These are phyloP conservation scores for Aspergillus ochraceus DNA, from an alignment of 2,329 filamentous ascomycete genomes.

Conservation along the genomic window DNA sequence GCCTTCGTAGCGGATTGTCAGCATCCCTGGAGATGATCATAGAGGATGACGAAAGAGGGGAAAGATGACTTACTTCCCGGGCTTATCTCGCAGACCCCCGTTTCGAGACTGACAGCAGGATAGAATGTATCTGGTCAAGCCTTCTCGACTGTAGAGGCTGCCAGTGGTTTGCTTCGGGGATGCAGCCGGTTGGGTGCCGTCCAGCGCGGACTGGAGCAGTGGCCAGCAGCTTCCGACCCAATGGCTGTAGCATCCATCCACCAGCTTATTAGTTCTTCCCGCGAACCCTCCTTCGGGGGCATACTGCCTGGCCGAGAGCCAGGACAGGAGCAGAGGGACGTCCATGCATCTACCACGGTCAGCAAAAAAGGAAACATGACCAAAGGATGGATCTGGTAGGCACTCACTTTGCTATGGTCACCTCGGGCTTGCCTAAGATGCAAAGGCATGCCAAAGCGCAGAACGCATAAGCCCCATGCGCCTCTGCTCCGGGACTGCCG, in stretches of 20 bases:
- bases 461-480: conserved; percentile 95
- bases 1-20: conserved; percentile 47
- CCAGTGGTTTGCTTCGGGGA: conserved; percentile 24
- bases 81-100: conserved; percentile 91
- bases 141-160: conserved; percentile 74
- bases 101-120: conserved; percentile 77
- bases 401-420: conserved; percentile 69
- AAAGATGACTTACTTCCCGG: conserved; percentile 68
- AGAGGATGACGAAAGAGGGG: not conserved
- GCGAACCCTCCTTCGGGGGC: conserved; percentile 89
- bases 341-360: conserved; percentile 65
- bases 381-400: conserved; percentile 3
- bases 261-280: conserved; percentile 94
- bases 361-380: conserved; percentile 10
- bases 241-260: conserved; percentile 97
- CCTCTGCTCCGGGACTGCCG: conserved; percentile 80
- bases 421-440: conserved; percentile 76
- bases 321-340: conserved; percentile 73
- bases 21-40: conserved; percentile 6
- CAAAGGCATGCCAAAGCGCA: conserved; percentile 87
- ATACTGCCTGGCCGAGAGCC: conserved; percentile 87
- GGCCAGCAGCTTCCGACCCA: conserved; percentile 98
- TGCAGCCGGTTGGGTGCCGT: conserved; percentile 46
- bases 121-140: conserved; percentile 84
- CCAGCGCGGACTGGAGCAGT: conserved; percentile 76